Conservation (phyloP, 169 alveolate genomes). For the Babesia ovata region DNA sequence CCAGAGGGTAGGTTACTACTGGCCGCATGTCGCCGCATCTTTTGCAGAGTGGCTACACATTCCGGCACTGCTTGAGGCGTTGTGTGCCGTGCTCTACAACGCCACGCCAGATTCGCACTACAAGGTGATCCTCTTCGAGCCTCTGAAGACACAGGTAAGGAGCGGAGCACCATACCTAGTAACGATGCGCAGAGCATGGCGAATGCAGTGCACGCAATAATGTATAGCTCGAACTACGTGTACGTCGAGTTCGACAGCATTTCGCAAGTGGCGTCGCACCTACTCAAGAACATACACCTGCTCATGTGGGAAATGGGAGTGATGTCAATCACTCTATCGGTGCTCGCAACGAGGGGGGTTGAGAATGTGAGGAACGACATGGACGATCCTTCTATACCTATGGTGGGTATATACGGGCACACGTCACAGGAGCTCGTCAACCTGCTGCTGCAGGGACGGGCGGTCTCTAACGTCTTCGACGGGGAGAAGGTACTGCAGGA, state of each 20-base stretch:
- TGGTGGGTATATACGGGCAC: slow-evolving; percentile 80
- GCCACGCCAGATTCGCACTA: slow-evolving; percentile 27
- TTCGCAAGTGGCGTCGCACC: slow-evolving; percentile 72
- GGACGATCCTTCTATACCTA: slow-evolving; percentile 77
- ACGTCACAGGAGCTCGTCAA: slow-evolving; percentile 82
- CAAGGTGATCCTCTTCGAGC: slow-evolving; percentile 36
- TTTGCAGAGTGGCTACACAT: slow-evolving; percentile 40
- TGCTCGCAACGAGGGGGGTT: slow-evolving; percentile 76
- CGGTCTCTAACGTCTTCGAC: slow-evolving; percentile 83
- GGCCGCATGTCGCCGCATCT: background rate
- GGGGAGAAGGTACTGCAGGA: slow-evolving; percentile 70
- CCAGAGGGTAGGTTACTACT: slow-evolving; percentile 33
- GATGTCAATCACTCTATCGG: slow-evolving; percentile 73
- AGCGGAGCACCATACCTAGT: background rate
- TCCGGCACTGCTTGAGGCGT: slow-evolving; percentile 38
- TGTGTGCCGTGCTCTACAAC: slow-evolving; percentile 46
- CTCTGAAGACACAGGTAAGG: slow-evolving; percentile 25
- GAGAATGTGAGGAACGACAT: slow-evolving; percentile 71
- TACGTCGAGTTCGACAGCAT: slow-evolving; percentile 71
- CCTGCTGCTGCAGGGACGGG: slow-evolving; percentile 76
- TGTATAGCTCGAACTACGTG: slow-evolving; percentile 48
- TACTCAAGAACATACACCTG: slow-evolving; percentile 67
- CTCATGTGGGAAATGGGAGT: slow-evolving; percentile 75
- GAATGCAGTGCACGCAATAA: slow-evolving; percentile 19
- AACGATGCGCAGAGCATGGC: slow-evolving; percentile 8